Evolutionary conservation across 2,329 filamentous ascomycete genomes (phyloP).

Genomic region (Pseudohalonectria lignicola): DNA sequence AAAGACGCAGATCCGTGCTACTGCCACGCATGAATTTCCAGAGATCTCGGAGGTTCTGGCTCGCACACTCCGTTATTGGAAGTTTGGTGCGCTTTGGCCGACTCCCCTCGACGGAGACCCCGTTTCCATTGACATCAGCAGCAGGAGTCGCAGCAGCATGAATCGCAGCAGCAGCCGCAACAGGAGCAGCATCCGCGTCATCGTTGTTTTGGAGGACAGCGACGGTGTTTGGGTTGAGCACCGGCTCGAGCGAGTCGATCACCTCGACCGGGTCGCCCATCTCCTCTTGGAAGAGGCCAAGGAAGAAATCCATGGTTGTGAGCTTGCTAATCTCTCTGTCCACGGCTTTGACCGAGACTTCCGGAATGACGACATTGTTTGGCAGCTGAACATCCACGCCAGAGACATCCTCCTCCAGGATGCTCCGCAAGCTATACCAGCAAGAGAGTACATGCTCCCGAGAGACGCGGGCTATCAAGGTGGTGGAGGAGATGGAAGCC

Average conservation of each 20-base stretch:
- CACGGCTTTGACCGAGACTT: constrained; percentile 71
- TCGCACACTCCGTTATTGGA: constrained; percentile 39
- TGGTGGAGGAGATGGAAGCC: constrained; percentile 43
- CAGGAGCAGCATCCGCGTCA: constrained; percentile 2
- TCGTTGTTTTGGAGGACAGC: constrained; percentile 24
- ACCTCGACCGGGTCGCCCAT: constrained; percentile 70
- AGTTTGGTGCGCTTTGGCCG: constrained; percentile 7
- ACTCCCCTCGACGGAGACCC: constrained; percentile 10
- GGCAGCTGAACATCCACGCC: constrained; percentile 46
- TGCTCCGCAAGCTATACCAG: constrained; percentile 47
- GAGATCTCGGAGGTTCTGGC: constrained; percentile 59
- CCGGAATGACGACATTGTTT: constrained; percentile 83
- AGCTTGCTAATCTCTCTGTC: constrained; percentile 87
- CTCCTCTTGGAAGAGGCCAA: constrained; percentile 77
- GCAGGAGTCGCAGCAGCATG: background rate
- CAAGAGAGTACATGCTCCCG: constrained; percentile 46
- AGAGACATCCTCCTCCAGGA: constrained; percentile 26
- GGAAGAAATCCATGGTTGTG: constrained; percentile 94
- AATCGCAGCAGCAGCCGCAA: background rate
- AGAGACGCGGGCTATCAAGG: constrained; percentile 38
- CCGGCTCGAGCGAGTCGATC: constrained; percentile 86
- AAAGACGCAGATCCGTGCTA: constrained; percentile 71
- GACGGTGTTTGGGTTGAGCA: constrained; percentile 64
- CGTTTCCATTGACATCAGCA: constrained; percentile 7
- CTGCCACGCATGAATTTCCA: constrained; percentile 76